phyloP scores from a whole-genome alignment of 2,329 filamentous ascomycete species.

The Fusarium sp. region DNA sequence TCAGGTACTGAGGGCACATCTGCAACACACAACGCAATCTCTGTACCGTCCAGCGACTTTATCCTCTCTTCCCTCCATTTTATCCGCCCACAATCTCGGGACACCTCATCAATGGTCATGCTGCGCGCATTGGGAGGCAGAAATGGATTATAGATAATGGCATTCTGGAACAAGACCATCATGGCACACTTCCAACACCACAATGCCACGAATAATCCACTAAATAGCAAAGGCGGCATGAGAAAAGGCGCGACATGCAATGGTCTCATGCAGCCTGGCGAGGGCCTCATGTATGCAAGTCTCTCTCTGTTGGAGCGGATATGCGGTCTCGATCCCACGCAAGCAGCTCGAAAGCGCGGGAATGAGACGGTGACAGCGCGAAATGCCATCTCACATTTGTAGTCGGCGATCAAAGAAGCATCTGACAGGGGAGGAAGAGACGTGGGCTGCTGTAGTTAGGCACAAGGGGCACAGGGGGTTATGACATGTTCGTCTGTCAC shows the following conservation, averaged over 20 bases:
- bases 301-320: conserved; percentile 21
- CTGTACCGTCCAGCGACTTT: conserved; percentile 71
- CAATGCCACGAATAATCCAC: conserved; percentile 71
- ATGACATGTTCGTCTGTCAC: conserved; percentile 49
- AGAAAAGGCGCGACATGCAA: conserved; percentile 56
- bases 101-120: conserved; percentile 74
- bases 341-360: conserved; percentile 30
- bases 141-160: conserved; percentile 84
- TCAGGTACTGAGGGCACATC: conserved; percentile 46
- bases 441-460: conserved; percentile 34
- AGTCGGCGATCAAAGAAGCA: conserved; percentile 14
- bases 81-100: conserved; percentile 68
- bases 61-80: conserved; percentile 73
- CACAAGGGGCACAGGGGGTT: conserved; percentile 19
- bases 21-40: conserved; percentile 69
- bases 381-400: conserved; percentile 35
- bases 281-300: conserved; percentile 15
- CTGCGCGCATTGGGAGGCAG: conserved; percentile 76
- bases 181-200: conserved; percentile 77
- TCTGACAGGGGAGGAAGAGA: conserved; percentile 28
- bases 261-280: conserved; percentile 32
- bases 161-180: conserved; percentile 82
- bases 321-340: conserved; percentile 10
- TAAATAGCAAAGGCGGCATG: conserved; percentile 74
- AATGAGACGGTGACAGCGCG: conserved; percentile 39